Evolutionary conservation across 2,329 filamentous ascomycete species (phyloP).

Genomic region (Talaromyces islandicus): DNA sequence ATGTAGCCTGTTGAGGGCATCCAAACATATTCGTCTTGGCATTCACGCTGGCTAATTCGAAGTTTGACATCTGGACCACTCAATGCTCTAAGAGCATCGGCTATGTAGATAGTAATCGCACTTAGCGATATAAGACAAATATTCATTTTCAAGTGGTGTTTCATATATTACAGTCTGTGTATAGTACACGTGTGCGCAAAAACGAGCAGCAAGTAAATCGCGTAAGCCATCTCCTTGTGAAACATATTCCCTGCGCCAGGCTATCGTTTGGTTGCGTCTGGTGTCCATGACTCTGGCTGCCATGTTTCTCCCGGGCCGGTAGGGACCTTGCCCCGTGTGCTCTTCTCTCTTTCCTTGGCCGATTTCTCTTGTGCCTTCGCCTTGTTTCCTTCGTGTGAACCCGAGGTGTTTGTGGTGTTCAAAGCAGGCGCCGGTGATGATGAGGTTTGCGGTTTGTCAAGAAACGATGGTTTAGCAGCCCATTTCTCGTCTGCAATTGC

Average conservation of each 20-base stretch:
- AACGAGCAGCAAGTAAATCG: background rate
- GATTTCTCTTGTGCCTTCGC: constrained; percentile 19
- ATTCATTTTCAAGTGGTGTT: background rate
- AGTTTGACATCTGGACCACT: too few relatives aligned
- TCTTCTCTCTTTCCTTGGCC: constrained; percentile 15
- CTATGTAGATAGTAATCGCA: background rate
- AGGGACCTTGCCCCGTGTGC: constrained; percentile 57
- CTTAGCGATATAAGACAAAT: background rate
- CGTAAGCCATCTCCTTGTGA: background rate
- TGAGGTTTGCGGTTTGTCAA: constrained; percentile 48
- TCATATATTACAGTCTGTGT: background rate
- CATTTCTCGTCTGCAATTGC: constrained; percentile 56
- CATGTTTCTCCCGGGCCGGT: constrained; percentile 58
- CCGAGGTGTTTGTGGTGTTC: constrained; percentile 25
- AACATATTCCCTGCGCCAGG: background rate
- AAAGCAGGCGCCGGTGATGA: constrained; percentile 44
- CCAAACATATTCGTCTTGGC: background rate
- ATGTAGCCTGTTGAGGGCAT: background rate
- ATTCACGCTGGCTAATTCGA: background rate
- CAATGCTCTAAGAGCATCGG: background rate
- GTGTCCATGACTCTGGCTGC: constrained; percentile 61
- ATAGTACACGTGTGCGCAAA: background rate
- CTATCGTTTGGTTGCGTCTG: constrained; percentile 38
- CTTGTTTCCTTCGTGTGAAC: constrained; percentile 24
- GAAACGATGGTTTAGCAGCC: constrained; percentile 53